Evolutionary conservation across 2,329 filamentous ascomycete species (phyloP), one percentile per base, ranked within the genome.

Genomic region (Curvularia sp.): DNA sequence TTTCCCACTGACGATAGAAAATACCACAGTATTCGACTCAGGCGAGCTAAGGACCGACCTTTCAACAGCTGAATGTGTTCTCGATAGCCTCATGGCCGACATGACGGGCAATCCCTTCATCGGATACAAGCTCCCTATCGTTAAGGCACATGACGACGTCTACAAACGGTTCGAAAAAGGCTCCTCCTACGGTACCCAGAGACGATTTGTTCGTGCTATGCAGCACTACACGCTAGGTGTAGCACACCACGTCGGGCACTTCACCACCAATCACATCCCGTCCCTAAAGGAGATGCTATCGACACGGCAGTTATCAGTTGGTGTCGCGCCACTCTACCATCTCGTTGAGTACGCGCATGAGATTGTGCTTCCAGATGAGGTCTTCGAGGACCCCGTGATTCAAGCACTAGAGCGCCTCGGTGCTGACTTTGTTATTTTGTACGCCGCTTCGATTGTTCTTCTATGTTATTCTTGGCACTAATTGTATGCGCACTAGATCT

Each of bases 161-260:
- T 44, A 44, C 42, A 44, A 44, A 28, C 42, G 42, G 24, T 28
- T 44, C 42, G 6, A 44, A 44, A 28, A 44, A 28, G 42, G 42
- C 5, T 26, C 42, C 24, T 44, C 42, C 6, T 44, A 44, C 42
- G 24, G 42, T 28, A 44, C 42, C 24, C 42, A 44, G 42, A 44
- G 42, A 44, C 42, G 42, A 44, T 44, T 44, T 44, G 42, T 44
- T 28, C 42, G 42, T 44, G 42, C 42, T 44, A 44, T 44, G 42
- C 42, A 44, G 22, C 42, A 44, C 42, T 44, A 44, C 42, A 28
- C 42, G 24, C 24, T 44, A 44, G 42, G 42, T 44, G 42, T 44
- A 44, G 42, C 42, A 13, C 42, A 44, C 42, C 42, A 44, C 42
- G 42, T 44, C 42, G 24, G 42, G 42, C 42, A 44, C 42, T 44